These are phyloP conservation scores for Beta lomatogona DNA, from an alignment of 179 eudicot species.

Conservation along the genomic window DNA sequence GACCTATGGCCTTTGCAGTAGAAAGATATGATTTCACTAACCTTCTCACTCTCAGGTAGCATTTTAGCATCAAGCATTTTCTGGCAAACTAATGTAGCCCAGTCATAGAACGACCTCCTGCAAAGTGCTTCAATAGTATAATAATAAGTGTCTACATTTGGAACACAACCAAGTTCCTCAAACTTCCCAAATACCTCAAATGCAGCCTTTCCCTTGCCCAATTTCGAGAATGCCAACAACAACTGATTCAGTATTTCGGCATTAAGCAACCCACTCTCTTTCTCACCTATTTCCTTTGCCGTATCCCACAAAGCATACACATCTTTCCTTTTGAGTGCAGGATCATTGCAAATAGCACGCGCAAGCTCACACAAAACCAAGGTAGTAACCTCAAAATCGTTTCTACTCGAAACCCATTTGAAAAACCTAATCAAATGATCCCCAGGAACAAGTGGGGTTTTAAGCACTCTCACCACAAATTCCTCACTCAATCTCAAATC, in stretches of 20 bases:
- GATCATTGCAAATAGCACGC: conserved; percentile 36
- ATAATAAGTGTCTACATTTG: conserved; percentile 65
- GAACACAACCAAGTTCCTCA: conserved; percentile 63
- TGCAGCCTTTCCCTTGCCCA: conserved; percentile 80
- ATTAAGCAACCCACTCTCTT: conserved; percentile 45
- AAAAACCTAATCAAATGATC: conserved; percentile 59
- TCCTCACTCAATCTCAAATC: conserved; percentile 52
- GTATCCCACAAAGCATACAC: conserved; percentile 80
- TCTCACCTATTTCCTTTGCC: conserved; percentile 61
- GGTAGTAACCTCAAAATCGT: conserved; percentile 32
- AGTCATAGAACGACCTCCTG: conserved; percentile 55
- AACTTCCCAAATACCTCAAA: conserved; percentile 71
- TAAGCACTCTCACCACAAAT: conserved; percentile 59
- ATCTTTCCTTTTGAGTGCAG: conserved; percentile 39
- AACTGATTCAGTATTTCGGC: conserved; percentile 58
- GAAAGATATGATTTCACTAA: conserved; percentile 59
- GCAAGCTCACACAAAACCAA: conserved; percentile 46
- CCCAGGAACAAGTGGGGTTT: conserved; percentile 55
- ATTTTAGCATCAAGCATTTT: conserved; percentile 60
- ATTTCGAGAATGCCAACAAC: conserved; percentile 52
- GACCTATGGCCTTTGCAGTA: conserved; percentile 61
- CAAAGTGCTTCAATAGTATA: conserved; percentile 71
- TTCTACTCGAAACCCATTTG: conserved; percentile 54
- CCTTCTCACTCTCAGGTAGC: conserved; percentile 59
- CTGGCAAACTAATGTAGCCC: conserved; percentile 61